Base-by-base conservation (phyloP, 164 flowering plant species). In the Paratinospora sagittata region DNA sequence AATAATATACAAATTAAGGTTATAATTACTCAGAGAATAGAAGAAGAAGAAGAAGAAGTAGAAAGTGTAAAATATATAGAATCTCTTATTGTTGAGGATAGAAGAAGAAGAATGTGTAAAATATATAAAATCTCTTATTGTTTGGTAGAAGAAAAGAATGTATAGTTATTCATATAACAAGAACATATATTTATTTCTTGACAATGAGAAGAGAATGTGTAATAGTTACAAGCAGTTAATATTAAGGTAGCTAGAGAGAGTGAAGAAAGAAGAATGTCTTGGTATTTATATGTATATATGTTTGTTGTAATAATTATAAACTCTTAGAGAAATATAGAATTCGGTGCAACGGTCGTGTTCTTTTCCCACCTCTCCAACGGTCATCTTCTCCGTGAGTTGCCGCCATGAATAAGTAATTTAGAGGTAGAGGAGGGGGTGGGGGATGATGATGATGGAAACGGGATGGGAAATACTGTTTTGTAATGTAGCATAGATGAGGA, bases 311-410 rank as follows among this genome's bases (percentile, higher is more conserved):
- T n/a, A n/a, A n/a, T 30, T 30, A 30, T 1, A 4, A 30, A 30
- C 34, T 30, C 34, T 30, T 30, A 30, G 34, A 30, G 34, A 30
- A 30, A 4, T 30, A 30, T 30, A 30, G 34, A 39, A n/a, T 60
- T 49, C 43, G 68, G 68, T 72, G 27, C 69, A 81, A 81, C 84
- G 84, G 81, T 81, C 81, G 76, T 62, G 63, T 81, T 74, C 17
- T n/a, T 16, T 77, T 69, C 6, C 21, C 34, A 30, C 33, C 33
- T 47, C 23, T 30, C 37, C 26, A 55, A 21, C 73, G 41, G 74
- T 69, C 61, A 55, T 19, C 26, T 55, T 19, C 10, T 6, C 24
- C 61, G 21, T 21, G 61, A 55, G n/a, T 55, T 55, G 24, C 61
- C 61, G 61, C 61, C 61, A 55, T 55, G 61, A 55, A 21, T 0